Evolutionary conservation across 148 eudicot species (phyloP), one percentile per base, ranked within the genome.

Genomic region (Agrostemma githago): DNA sequence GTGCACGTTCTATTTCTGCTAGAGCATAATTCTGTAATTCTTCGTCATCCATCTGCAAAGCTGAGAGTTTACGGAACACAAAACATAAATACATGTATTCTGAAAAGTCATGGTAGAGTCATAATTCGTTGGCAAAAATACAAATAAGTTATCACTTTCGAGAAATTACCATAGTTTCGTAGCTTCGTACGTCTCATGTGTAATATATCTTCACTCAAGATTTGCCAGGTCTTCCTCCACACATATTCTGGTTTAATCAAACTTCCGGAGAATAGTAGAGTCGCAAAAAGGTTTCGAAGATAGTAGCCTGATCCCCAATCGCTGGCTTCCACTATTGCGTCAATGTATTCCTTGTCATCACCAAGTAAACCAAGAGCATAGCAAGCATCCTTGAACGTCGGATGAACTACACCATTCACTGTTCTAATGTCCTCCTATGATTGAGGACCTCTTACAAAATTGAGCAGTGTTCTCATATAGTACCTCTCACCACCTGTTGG

Each of bases 1-100:
- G 37, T 0, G 59, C 4, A 17, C 40, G 34, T 40, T 75, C 78
- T 26, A 26, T 26, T 26, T 26, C 34, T 26, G 34, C 8, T 62
- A 75, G 19, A 4, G 64, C 60, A 41, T 56, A 26, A 26, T 26
- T 26, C 34, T 26, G 34, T 26, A 26, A 26, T 26, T 26, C 34
- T 26, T 26, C 34, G 53, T 70, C 43, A 43, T 14, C 44, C 8
- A 48, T 53, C 20, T 54, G 70, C 64, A 77, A 77, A 12, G 39
- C 63, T 76, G 9, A 34, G 4, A 12, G 58, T 4, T n/a, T n/a
- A 59, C 5, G 11, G 6, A n/a, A 6, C 4, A 59, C 5, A 16
- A 3, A 56, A 16, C 20, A 2, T 4, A 56, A 4, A 39, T 17
- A 72, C 64, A 11, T 14, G 12, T 2, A 56, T 14, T 8, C 4